These are phyloP conservation scores for Tolypocladium paradoxum DNA, from an alignment of 2,329 filamentous ascomycete species.

Conservation along the genomic window DNA sequence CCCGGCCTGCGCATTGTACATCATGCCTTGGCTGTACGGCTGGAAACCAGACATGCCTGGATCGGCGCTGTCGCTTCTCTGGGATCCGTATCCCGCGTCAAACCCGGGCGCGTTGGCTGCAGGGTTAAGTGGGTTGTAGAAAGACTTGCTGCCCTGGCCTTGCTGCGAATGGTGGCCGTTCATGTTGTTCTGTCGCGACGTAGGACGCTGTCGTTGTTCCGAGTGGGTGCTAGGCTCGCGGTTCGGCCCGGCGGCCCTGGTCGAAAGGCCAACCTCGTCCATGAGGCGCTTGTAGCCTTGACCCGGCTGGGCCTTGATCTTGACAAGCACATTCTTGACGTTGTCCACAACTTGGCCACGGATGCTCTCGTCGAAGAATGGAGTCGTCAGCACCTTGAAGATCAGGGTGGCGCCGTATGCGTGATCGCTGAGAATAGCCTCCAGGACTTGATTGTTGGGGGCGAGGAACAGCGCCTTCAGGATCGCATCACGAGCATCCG, in stretches of 20 bases:
- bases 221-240: slow-evolving; percentile 32
- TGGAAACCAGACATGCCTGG: slow-evolving; percentile 37
- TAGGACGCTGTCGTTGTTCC: slow-evolving; percentile 43
- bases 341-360: slow-evolving; percentile 83
- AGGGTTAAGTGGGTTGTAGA: slow-evolving; percentile 40
- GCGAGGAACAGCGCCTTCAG: slow-evolving; percentile 89
- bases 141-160: slow-evolving; percentile 35
- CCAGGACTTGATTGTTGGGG: slow-evolving; percentile 71
- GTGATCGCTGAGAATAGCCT: slow-evolving; percentile 84
- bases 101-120: slow-evolving; percentile 30
- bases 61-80: slow-evolving; percentile 43
- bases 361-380: slow-evolving; percentile 91
- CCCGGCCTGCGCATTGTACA: slow-evolving; percentile 37
- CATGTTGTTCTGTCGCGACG: slow-evolving; percentile 41
- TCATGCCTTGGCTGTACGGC: slow-evolving; percentile 37
- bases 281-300: slow-evolving; percentile 98
- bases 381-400: slow-evolving; percentile 96
- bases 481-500: slow-evolving; percentile 82
- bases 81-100: slow-evolving; percentile 40
- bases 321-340: slow-evolving; percentile 76
- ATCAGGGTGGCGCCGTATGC: slow-evolving; percentile 90
- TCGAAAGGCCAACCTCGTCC: slow-evolving; percentile 92
- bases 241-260: slow-evolving; percentile 36
- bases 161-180: slow-evolving; percentile 31
- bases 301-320: slow-evolving; percentile 84